Base-by-base conservation (phyloP, 108 stramenopile species). In the Cyclotella choctawhatcheeana region DNA sequence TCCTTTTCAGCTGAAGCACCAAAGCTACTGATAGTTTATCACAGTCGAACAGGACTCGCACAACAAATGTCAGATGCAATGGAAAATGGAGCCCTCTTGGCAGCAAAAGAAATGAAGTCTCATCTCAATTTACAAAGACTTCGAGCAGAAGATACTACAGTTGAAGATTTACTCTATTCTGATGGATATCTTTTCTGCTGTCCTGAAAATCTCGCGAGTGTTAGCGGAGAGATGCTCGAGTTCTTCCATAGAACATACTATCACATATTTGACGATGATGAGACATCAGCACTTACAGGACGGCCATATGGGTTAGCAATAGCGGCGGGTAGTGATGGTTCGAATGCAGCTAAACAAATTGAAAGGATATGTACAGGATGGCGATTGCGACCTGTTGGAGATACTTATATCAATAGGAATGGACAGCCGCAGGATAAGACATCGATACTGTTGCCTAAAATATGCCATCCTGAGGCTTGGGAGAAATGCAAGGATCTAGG, bases 1-100 rank as follows among this genome's bases (percentile, higher is more conserved):
- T 6, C 37, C 37, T 12, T 8, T 40, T 12, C 8, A 40, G 37
- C 37, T 48, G 17, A 10, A n/a, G 47, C 47, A n/a, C 47, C 47
- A 48, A 10, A n/a, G 47, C 47, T 48, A 17, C 17, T 48, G 16
- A 48, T 48, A 10, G 47, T 48, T n/a, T 48, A 48, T n/a, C 47
- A 48, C 47, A 48, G 47, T 48, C 47, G 47, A 48, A 48, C 47
- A n/a, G 47, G 47, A n/a, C 47, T 48, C 8, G 47, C 47, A n/a
- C 8, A 48, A 48, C 47, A 48, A 48, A 48, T 48, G 47, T 48
- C 47, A 8, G 47, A 48, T 4, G 47, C 47, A n/a, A 48, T 48
- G 47, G 47, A 48, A n/a, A 48, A 10, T n/a, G 47, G 47, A 10
- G 47, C 47, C 17, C 8, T 8, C 17, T 10, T n/a, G 16, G 47